These are phyloP conservation scores for Vanrija sp. DNA, from an alignment of 1,284 basidiomycete genomes.

Conservation along the genomic window DNA sequence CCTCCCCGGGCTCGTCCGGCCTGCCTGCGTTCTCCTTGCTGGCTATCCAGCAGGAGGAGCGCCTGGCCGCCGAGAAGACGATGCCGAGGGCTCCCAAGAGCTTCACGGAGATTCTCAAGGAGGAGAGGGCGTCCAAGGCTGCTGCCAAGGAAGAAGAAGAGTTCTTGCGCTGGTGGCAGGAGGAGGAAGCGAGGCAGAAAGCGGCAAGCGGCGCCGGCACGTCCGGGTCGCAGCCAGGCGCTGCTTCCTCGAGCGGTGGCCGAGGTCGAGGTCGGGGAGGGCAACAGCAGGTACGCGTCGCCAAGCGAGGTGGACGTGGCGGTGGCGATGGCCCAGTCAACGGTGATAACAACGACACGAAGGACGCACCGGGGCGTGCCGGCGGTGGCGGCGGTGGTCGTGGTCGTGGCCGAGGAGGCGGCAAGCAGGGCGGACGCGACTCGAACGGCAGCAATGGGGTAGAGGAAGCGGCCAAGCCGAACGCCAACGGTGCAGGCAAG, in stretches of 20 bases:
- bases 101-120: constrained; percentile 76
- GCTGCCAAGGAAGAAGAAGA: constrained; percentile 64
- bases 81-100: constrained; percentile 56
- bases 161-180: constrained; percentile 80
- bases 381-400: not conserved
- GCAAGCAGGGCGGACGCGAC: not conserved
- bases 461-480: not conserved
- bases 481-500: not conserved
- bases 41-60: constrained; percentile 76
- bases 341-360: not conserved
- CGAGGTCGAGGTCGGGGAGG: constrained; percentile 8
- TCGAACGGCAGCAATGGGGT: not conserved
- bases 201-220: not conserved
- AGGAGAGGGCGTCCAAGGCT: constrained; percentile 55
- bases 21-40: constrained; percentile 60
- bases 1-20: constrained; percentile 31
- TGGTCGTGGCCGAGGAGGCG: not conserved
- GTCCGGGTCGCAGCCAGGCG: not conserved
- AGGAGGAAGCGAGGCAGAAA: constrained; percentile 62
- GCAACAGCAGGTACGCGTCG: constrained; percentile 8
- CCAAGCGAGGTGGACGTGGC: constrained; percentile 3
- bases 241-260: not conserved
- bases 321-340: constrained; percentile 10
- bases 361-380: not conserved
- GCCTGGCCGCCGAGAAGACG: constrained; percentile 53